Evolutionary conservation across 176 grass and related monocot genomes (phyloP), one percentile per base, ranked within the genome.

Genomic region (Rhipidocladum racemiflorum): DNA sequence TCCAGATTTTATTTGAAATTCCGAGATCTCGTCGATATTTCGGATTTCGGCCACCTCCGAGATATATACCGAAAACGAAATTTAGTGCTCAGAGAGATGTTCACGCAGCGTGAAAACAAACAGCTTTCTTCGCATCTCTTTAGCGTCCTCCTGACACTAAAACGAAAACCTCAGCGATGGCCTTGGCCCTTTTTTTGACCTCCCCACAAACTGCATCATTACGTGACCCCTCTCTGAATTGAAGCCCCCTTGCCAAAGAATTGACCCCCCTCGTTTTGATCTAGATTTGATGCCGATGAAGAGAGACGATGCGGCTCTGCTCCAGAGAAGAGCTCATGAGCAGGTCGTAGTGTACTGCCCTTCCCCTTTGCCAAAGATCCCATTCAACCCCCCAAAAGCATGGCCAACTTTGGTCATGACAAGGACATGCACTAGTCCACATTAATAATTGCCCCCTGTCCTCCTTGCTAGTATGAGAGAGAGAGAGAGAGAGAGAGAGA

Each of bases 401-500:
- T 63, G 75, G 3, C 59, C 69, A 85, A 32, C 89, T 94, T 94
- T 97, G 85, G 64, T 70, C 76, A 89, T 76, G 83, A 76, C 74
- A 94, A 70, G 92, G 90, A 92, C 94, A 68, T 45, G 67, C 83
- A 78, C 85, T 74, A 80, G 64, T 77, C 70, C 53, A 81, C 74
- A 43, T 76, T 75, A 72, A 83, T 87, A 73, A 91, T 70, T 87
- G 44, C 79, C 23, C 13, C 5, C 40, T 68, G 39, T 68, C 72
- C 65, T 82, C 56, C 48, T 17, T 65, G 40, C 28, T 35, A 62
- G 13, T 30, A 39, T 23, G 28, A 56, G 27, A 20, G 10, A 48
- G 17, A 2, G 48, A 16, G 13, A 46, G 3, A 46, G 13, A 4
- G 13, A 40, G 27, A 20, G 10, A 48, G 17, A 2, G 48, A 16